Conservation (phyloP, 176 grass and related monocot genomes). For the Paspalum vaginatum region DNA sequence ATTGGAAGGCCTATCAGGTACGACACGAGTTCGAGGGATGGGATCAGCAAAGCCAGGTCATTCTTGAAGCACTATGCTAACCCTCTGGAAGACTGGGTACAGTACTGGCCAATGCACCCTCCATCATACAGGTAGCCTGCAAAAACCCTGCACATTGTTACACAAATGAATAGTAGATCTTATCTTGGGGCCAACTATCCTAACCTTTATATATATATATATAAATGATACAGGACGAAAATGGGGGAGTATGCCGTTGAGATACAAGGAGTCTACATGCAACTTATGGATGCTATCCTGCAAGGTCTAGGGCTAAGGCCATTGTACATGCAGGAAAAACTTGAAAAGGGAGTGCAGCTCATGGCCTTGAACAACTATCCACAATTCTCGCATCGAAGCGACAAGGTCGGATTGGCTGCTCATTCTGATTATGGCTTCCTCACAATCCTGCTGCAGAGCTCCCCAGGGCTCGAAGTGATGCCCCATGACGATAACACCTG, state of each 20-base stretch:
- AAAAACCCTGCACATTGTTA: not conserved
- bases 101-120: constrained; percentile 62
- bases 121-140: constrained; percentile 61
- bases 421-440: constrained; percentile 81
- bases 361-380: constrained; percentile 69
- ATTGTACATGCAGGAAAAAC: constrained; percentile 53
- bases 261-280: constrained; percentile 48
- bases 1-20: constrained; percentile 62
- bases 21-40: constrained; percentile 46
- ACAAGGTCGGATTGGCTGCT: constrained; percentile 52
- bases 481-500: constrained; percentile 39
- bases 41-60: constrained; percentile 46
- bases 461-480: constrained; percentile 66
- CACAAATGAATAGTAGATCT: not conserved
- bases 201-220: not conserved
- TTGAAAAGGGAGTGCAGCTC: constrained; percentile 64
- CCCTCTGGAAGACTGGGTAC: constrained; percentile 61
- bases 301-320: constrained; percentile 63
- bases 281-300: constrained; percentile 55
- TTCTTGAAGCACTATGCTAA: constrained; percentile 86
- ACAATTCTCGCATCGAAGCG: constrained; percentile 2
- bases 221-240: constrained; percentile 46
- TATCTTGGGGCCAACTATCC: not conserved
- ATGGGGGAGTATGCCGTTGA: constrained; percentile 61
- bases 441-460: constrained; percentile 68